Evolutionary conservation across 192 early-diverging fungal species (phyloP).

Genomic region (Coemansia sp.): DNA sequence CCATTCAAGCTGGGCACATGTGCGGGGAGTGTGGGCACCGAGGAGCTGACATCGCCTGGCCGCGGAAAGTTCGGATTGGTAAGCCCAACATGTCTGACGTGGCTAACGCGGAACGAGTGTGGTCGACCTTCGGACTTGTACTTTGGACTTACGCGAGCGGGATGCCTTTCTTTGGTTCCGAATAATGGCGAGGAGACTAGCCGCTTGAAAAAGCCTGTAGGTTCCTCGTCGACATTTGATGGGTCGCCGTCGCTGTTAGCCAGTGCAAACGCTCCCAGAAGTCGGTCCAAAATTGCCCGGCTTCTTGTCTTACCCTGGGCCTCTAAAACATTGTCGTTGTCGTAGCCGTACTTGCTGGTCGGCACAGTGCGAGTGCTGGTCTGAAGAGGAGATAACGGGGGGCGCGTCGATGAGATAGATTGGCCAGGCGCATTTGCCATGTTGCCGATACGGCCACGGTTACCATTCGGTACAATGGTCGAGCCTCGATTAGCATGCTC

Average conservation of each 20-base stretch:
- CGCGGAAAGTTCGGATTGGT: conserved; percentile 34
- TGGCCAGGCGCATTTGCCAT: conserved; percentile 3
- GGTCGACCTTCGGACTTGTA: conserved; percentile 28
- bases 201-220: conserved; percentile 30
- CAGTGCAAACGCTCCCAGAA: conserved; percentile 24
- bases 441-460: conserved; percentile 24
- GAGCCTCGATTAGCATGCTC: neutral
- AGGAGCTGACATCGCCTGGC: conserved; percentile 24
- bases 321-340: conserved; percentile 7
- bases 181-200: conserved; percentile 29
- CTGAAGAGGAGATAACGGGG: conserved; percentile 9
- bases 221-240: neutral
- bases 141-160: neutral
- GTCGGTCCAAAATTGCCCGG: conserved; percentile 26
- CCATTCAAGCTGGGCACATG: conserved; percentile 35
- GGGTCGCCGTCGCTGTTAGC: neutral
- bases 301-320: conserved; percentile 12
- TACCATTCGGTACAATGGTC: conserved; percentile 7
- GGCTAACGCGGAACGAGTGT: conserved; percentile 47
- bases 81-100: conserved; percentile 42
- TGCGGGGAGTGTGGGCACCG: conserved; percentile 26
- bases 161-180: conserved; percentile 2
- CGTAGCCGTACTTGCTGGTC: neutral
- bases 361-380: conserved; percentile 24
- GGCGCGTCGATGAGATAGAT: neutral